phyloP scores from a whole-genome alignment of 1,139 yeast genomes.

The Kluyveromyces sp. region DNA sequence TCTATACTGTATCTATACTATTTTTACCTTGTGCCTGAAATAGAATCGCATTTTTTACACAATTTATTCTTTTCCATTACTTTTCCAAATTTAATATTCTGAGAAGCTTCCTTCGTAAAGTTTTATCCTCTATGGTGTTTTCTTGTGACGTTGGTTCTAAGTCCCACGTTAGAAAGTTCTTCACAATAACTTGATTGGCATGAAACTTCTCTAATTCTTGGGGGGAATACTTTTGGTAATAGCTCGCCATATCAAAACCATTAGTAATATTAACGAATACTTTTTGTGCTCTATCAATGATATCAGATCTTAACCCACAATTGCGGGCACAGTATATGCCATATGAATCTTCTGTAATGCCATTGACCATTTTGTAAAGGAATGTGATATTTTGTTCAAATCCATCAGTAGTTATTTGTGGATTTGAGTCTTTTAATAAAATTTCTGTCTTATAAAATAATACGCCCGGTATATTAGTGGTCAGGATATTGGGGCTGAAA shows the following conservation, averaged over 20 bases:
- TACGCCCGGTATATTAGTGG: conserved; percentile 12
- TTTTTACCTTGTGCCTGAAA: conserved; percentile 2
- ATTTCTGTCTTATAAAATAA: conserved; percentile 29
- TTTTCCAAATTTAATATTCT: conserved; percentile 1
- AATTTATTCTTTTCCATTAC: background rate
- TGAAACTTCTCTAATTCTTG: conserved; percentile 16
- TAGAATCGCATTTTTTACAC: conserved; percentile 3
- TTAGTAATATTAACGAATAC: conserved; percentile 15
- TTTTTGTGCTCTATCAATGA: conserved; percentile 29
- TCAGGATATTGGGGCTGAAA: conserved; percentile 23
- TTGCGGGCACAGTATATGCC: conserved; percentile 36
- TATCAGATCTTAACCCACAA: conserved; percentile 30
- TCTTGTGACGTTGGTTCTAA: conserved; percentile 14
- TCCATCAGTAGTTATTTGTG: background rate
- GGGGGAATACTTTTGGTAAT: conserved; percentile 15
- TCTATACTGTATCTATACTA: background rate
- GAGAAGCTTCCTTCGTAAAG: background rate
- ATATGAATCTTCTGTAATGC: conserved; percentile 31
- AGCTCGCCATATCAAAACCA: conserved; percentile 18
- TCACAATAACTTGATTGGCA: conserved; percentile 22
- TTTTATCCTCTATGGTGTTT: background rate
- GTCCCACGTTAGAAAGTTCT: conserved; percentile 30
- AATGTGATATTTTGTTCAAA: conserved; percentile 24
- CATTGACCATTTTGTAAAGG: conserved; percentile 30
- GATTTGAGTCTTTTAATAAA: conserved; percentile 9